Percentiles rank a stretch among this genome's conserved stretches.
Evolutionary conservation across 2,329 filamentous ascomycete genomes (phyloP).

Genomic region (Calonectria leucothoes): DNA sequence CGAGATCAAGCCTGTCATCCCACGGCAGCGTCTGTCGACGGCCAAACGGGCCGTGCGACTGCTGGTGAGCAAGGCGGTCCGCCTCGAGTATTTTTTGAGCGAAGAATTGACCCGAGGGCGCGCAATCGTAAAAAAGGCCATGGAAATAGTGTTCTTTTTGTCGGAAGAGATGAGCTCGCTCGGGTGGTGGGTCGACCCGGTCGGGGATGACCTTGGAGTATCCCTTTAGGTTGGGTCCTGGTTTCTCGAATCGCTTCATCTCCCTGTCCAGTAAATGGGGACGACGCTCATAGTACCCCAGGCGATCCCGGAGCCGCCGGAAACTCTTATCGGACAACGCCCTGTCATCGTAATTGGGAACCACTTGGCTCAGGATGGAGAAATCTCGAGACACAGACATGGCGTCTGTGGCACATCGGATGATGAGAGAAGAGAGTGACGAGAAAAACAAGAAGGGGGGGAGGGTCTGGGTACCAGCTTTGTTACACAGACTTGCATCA

Average conservation of each 20-base stretch:
- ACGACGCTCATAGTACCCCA: no score
- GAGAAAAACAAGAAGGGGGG: background rate
- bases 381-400: background rate
- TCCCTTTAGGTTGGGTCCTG: background rate
- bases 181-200: background rate
- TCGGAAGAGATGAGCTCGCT: background rate
- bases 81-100: background rate
- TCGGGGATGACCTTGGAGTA: background rate
- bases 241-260: no score
- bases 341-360: background rate
- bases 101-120: background rate
- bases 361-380: background rate
- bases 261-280: no score
- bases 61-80: background rate
- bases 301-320: no score
- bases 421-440: background rate
- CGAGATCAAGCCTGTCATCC: background rate
- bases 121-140: background rate
- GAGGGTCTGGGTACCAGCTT: background rate
- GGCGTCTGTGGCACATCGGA: background rate
- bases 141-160: background rate
- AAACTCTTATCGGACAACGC: background rate
- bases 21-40: background rate
- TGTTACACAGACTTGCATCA: background rate
- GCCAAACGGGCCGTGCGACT: background rate